Evolutionary conservation across 805 yeast species (phyloP).

Genomic region (Pachysolen tannophilus): DNA sequence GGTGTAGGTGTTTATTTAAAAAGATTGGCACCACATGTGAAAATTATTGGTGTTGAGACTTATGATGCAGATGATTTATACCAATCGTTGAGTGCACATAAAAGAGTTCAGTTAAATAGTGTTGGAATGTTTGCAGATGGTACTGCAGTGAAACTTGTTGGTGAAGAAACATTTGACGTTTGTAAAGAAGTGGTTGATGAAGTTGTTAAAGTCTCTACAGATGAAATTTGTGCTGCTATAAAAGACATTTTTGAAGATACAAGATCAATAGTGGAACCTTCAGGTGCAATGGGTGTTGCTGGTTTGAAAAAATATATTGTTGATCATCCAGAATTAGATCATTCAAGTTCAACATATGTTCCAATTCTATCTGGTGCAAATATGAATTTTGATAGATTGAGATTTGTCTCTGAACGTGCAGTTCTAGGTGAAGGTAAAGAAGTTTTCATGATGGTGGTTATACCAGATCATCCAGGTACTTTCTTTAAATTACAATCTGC

Average conservation of each 20-base stretch:
- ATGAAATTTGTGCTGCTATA: conserved; percentile 92
- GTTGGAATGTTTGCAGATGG: conserved; percentile 99
- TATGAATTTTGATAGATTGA: conserved; percentile 92
- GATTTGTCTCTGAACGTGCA: conserved; percentile 96
- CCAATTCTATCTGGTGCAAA: conserved; percentile 94
- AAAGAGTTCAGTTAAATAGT: conserved; percentile 47
- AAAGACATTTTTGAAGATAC: conserved; percentile 96
- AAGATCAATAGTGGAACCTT: conserved; percentile 88
- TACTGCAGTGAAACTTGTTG: conserved; percentile 86
- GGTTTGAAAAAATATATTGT: conserved; percentile 81
- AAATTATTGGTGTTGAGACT: conserved; percentile 93
- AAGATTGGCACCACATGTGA: conserved; percentile 96
- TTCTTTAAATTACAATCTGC: conserved; percentile 69
- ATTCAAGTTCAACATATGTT: conserved; percentile 60
- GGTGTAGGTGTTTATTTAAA: conserved; percentile 89
- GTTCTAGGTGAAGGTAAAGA: conserved; percentile 98
- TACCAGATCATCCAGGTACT: conserved; percentile 91
- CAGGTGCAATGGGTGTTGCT: conserved; percentile 95
- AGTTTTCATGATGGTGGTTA: conserved; percentile 81
- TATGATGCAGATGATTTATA: conserved; percentile 90
- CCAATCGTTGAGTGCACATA: conserved; percentile 51
- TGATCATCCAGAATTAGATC: conserved; percentile 62
- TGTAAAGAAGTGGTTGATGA: conserved; percentile 78
- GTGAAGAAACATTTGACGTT: conserved; percentile 86
- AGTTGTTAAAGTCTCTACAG: conserved; percentile 76